Evolutionary conservation across 169 alveolate genomes (phyloP).

Genomic region (Miamiensis avidus): DNA sequence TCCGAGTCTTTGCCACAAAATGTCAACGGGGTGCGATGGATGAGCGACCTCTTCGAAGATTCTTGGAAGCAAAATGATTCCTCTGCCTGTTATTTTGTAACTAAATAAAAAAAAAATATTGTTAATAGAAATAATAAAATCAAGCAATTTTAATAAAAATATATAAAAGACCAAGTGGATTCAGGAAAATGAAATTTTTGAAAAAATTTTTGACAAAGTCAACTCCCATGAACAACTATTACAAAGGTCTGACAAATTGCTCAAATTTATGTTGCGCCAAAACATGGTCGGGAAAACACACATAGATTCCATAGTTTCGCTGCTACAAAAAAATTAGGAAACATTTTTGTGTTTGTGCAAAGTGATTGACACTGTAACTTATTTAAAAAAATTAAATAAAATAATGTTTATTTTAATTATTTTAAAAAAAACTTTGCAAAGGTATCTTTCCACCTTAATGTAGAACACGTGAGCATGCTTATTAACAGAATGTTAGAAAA

Average conservation of each 20-base stretch:
- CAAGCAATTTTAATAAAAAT: too few species aligned
- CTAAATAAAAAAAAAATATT: neutral
- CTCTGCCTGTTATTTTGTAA: neutral
- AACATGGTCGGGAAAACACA: neutral
- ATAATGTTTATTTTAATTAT: too few species aligned
- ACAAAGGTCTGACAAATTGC: neutral
- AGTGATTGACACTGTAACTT: neutral
- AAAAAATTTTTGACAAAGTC: neutral
- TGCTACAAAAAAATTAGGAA: neutral
- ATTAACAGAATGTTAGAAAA: neutral
- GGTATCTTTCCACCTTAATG: neutral
- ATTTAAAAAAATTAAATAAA: too few species aligned
- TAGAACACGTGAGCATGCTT: neutral
- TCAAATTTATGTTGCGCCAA: neutral
- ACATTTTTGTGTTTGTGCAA: neutral
- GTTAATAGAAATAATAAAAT: too few species aligned
- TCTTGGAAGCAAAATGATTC: neutral
- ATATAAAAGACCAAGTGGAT: neutral
- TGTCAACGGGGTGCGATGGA: neutral
- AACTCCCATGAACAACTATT: neutral
- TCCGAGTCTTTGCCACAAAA: neutral
- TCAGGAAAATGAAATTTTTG: neutral
- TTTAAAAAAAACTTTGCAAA: too few species aligned
- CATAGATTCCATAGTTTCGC: neutral
- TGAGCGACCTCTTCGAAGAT: neutral